phyloP scores from a whole-genome alignment of 208 protist genomes.

The Acanthamoeba royreba region DNA sequence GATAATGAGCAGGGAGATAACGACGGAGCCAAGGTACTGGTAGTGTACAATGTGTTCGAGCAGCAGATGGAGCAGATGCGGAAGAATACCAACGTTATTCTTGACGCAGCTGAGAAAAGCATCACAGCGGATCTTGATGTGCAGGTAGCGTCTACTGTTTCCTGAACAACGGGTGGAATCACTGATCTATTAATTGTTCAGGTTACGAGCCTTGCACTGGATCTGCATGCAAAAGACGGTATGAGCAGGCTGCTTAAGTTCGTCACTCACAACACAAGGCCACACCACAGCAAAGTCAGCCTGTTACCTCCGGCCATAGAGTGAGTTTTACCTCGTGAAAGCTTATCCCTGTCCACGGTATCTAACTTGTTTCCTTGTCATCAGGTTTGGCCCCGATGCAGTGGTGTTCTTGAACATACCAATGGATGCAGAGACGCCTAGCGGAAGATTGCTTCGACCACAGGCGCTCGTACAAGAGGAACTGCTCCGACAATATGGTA shows the following conservation, averaged over 20 bases:
- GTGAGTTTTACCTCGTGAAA: background rate
- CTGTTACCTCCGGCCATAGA: background rate
- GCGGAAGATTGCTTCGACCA: slow-evolving; percentile 56
- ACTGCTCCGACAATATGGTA: slow-evolving; percentile 53
- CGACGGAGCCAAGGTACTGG: background rate
- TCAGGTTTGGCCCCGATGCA: slow-evolving; percentile 36
- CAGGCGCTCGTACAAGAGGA: slow-evolving; percentile 67
- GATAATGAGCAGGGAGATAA: background rate
- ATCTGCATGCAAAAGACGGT: background rate
- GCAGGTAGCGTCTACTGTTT: too few relatives aligned
- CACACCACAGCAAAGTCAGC: background rate
- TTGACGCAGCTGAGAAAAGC: background rate
- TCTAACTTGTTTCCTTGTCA: too few relatives aligned
- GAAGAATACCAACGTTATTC: background rate
- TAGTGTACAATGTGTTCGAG: background rate
- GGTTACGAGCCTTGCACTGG: background rate
- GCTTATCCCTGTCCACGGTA: too few relatives aligned
- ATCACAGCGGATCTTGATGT: too few relatives aligned
- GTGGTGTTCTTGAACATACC: slow-evolving; percentile 72
- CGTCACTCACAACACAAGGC: background rate
- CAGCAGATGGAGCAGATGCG: background rate
- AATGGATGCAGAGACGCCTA: slow-evolving; percentile 71
- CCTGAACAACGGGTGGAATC: too few relatives aligned
- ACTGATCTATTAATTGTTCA: background rate
- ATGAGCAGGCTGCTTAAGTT: background rate